These are phyloP conservation scores for Pichia sp. DNA, from an alignment of 1,139 yeast genomes.

Conservation along the genomic window DNA sequence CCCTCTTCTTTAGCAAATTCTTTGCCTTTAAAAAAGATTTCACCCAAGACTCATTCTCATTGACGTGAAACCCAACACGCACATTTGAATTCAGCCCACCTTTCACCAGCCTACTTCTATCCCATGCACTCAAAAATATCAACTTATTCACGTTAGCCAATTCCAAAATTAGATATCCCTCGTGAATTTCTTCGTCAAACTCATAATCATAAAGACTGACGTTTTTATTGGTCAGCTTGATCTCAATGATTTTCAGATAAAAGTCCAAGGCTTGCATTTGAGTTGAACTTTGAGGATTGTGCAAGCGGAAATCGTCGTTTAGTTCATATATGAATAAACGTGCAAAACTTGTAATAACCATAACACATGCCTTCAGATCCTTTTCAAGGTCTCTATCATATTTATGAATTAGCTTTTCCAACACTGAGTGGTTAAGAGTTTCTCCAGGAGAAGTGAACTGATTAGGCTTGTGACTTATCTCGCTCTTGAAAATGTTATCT, in stretches of 20 bases:
- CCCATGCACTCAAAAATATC: slow-evolving; percentile 46
- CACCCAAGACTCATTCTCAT: slow-evolving; percentile 41
- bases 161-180: slow-evolving; percentile 64
- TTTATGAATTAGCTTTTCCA: slow-evolving; percentile 40
- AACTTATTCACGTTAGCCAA: slow-evolving; percentile 55
- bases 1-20: slow-evolving; percentile 32
- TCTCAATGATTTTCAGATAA: slow-evolving; percentile 43
- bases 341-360: slow-evolving; percentile 38
- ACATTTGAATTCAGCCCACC: slow-evolving; percentile 38
- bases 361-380: slow-evolving; percentile 34
- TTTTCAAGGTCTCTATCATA: slow-evolving; percentile 37
- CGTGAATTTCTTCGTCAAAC: slow-evolving; percentile 49
- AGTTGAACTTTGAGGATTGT: slow-evolving; percentile 30
- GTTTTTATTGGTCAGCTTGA: slow-evolving; percentile 53
- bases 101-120: slow-evolving; percentile 31
- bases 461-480: slow-evolving; percentile 30
- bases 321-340: slow-evolving; percentile 34
- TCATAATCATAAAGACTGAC: slow-evolving; percentile 79
- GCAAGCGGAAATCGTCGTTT: slow-evolving; percentile 27
- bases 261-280: slow-evolving; percentile 30
- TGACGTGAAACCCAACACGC: slow-evolving; percentile 36
- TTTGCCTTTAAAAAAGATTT: slow-evolving; percentile 47
- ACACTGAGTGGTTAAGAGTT: slow-evolving; percentile 34
- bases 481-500: slow-evolving; percentile 38
- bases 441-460: slow-evolving; percentile 24